A percentile compares a stretch with the other conserved stretches of the same genome.
These are phyloP conservation scores for Nitzschia sp. DNA, from an alignment of 108 stramenopile species.

Conservation along the genomic window DNA sequence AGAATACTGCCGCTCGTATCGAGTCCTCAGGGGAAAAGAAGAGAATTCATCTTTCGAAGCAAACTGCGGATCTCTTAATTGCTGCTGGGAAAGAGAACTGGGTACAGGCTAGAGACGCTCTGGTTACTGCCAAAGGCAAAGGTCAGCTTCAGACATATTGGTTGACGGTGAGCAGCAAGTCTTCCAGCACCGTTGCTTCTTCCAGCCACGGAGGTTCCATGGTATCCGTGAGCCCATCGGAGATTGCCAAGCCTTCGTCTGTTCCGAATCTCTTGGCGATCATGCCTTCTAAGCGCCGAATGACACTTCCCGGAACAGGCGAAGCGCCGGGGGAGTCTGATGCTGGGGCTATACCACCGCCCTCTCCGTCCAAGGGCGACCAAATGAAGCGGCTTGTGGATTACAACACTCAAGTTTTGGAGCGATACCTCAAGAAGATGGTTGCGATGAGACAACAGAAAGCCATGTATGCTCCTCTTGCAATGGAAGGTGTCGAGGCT, in stretches of 20 bases:
- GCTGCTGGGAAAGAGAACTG: conserved; percentile 48
- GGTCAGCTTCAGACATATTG: conserved; percentile 57
- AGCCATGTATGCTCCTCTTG: not conserved
- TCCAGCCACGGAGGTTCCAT: not conserved
- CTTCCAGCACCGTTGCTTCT: not conserved
- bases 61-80: conserved; percentile 46
- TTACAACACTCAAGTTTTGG: conserved; percentile 10
- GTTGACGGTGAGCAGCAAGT: not conserved
- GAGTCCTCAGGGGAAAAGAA: conserved; percentile 52
- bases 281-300: not conserved
- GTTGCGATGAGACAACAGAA: conserved; percentile 7
- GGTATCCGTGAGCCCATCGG: not conserved
- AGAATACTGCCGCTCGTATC: conserved; percentile 66
- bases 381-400: not conserved
- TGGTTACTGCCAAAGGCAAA: conserved; percentile 62
- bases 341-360: not conserved
- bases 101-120: conserved; percentile 36
- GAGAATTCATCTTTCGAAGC: conserved; percentile 59
- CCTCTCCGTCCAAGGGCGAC: not conserved
- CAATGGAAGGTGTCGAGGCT: not conserved
- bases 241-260: not conserved
- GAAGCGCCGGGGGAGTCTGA: not conserved
- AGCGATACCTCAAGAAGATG: conserved; percentile 2
- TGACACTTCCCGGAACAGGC: not conserved
- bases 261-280: not conserved